A percentile compares a stretch with the other conserved stretches of the same genome.
These are phyloP conservation scores for Citropsis articulata DNA, from an alignment of 345 rosid species.

Conservation along the genomic window DNA sequence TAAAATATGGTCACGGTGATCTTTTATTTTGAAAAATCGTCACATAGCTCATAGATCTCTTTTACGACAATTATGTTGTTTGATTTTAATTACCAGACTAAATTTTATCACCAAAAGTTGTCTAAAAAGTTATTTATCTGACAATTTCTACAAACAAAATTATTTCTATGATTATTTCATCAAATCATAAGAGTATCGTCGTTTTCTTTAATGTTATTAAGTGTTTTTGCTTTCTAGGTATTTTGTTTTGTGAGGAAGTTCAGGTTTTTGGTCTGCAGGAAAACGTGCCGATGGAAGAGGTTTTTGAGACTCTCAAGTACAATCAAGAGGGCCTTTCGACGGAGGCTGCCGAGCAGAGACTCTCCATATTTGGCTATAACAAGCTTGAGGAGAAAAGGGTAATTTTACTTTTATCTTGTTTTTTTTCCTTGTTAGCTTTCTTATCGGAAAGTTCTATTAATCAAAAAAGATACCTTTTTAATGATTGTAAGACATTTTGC, in stretches of 20 bases:
- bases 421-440: background rate
- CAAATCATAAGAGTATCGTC: too few species aligned
- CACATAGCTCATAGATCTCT: too few species aligned
- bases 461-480: background rate
- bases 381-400: slow-evolving; percentile 69
- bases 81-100: too few species aligned
- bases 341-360: slow-evolving; percentile 58
- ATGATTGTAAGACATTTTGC: background rate
- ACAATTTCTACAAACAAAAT: too few species aligned
- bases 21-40: too few species aligned
- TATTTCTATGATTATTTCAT: too few species aligned
- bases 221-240: background rate
- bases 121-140: too few species aligned
- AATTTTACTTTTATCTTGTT: background rate
- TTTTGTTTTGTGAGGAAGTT: slow-evolving; percentile 19
- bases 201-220: background rate
- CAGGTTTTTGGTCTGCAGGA: slow-evolving; percentile 41
- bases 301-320: slow-evolving; percentile 55
- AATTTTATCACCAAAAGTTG: too few species aligned
- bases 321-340: slow-evolving; percentile 45
- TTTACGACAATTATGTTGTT: too few species aligned
- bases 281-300: slow-evolving; percentile 58
- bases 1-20: too few species aligned
- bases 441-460: too few species aligned
- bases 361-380: slow-evolving; percentile 50